phyloP scores from a whole-genome alignment of 176 grass and related monocot species.

The Urochloa ruziziensis region DNA sequence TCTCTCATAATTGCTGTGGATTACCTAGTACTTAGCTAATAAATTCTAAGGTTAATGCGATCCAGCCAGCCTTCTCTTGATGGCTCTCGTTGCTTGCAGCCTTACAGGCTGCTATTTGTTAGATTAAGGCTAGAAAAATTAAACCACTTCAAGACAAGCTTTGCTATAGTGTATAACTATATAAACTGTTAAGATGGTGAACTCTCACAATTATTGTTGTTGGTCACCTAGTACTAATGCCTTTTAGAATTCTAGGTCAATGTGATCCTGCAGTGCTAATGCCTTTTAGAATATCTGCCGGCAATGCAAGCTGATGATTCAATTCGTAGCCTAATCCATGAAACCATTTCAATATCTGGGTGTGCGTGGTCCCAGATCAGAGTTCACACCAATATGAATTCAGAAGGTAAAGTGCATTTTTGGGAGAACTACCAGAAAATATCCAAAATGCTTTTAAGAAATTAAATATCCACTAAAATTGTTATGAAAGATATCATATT shows the following conservation, averaged over 20 bases:
- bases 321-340: neutral
- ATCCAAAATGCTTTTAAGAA: neutral
- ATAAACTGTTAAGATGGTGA: too few species aligned
- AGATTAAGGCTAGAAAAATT: neutral
- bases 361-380: neutral
- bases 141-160: neutral
- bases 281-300: neutral
- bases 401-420: too few species aligned
- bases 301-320: neutral
- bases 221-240: neutral
- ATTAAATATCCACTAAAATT: neutral
- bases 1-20: neutral
- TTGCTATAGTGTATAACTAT: neutral
- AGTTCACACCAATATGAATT: too few species aligned
- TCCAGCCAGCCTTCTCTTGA: neutral
- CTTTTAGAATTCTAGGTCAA: neutral
- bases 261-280: neutral
- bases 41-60: neutral
- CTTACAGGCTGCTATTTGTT: neutral
- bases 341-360: neutral
- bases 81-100: neutral
- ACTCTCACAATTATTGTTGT: neutral
- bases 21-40: neutral
- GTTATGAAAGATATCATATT: neutral
- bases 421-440: neutral